phyloP scores from a whole-genome alignment of 1,139 yeast species.

The Suhomyces bribrorum region DNA sequence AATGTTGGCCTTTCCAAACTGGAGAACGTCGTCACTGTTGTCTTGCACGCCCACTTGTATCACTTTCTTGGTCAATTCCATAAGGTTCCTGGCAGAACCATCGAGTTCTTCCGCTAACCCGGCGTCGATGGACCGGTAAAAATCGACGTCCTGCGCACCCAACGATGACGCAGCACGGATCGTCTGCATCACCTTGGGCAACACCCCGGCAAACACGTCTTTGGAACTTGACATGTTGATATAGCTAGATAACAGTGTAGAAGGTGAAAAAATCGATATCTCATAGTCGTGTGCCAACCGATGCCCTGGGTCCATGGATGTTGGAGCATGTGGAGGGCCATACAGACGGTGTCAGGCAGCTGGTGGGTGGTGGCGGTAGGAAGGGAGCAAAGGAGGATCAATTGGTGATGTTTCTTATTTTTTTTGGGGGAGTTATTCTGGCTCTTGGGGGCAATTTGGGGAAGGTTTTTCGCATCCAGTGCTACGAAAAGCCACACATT shows the following conservation, averaged over 20 bases:
- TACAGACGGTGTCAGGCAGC: no score
- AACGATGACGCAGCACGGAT: conserved; percentile 73
- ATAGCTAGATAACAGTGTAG: no score
- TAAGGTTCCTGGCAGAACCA: conserved; percentile 43
- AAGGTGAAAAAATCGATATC: conserved; percentile 2
- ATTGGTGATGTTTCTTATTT: no score
- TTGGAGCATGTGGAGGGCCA: no score
- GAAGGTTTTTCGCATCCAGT: no score
- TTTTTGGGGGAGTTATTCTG: no score
- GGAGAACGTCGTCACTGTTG: conserved; percentile 23
- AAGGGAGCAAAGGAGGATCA: no score
- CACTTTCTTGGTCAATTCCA: conserved; percentile 56
- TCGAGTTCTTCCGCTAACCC: conserved; percentile 46
- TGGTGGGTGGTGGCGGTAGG: no score
- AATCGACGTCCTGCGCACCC: conserved; percentile 78
- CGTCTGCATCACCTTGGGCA: conserved; percentile 51
- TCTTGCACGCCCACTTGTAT: conserved; percentile 42
- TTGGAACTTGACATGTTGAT: no score
- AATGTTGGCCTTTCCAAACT: conserved; percentile 40
- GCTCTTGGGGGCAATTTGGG: no score
- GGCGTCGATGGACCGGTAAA: conserved; percentile 68
- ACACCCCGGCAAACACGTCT: conserved; percentile 24
- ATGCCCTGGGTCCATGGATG: no score
- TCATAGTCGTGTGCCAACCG: background rate
- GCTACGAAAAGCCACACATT: no score